Evolutionary conservation across 129 eudicot species (phyloP), one percentile per base, ranked within the genome.

Genomic region (Gnaphalium uliginosum): DNA sequence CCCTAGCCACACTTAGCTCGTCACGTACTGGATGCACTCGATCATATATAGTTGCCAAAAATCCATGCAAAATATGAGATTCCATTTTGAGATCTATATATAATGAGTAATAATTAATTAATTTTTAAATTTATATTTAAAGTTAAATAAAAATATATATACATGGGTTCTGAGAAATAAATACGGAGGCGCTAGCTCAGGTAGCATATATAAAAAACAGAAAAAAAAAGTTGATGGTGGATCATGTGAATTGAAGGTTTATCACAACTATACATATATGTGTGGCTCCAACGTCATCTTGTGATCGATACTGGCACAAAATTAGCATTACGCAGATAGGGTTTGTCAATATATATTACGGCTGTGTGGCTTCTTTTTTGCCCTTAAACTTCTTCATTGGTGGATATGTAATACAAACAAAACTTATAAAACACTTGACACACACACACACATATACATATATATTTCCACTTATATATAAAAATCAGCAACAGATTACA

Each of bases 301-400:
- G 76, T 67, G 61, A 27, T 72, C 68, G 68, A 18, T 62, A 60
- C 76, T 81, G 84, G 77, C 80, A 72, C 68, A 79, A 15, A 61
- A 50, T 79, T 71, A 75, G 43, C 41, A 53, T 62, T 75, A 76
- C 56, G 68, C 77, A 81, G 81, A 81, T 81, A 81, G 85, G 84
- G 85, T 81, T 75, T 81, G 81, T 76, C 77, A 69, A 60, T 50
- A 81, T 81, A 74, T 80, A 81, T 80, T 76, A 69, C 65, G 81
- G 65, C 51, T 48, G 81, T 66, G 78, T 76, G 77, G 81, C 76
- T 74, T 81, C 83, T 86, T 83, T 72, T 81, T 86, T 91, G 85
- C 87, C 74, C 70, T 58, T 69, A 68, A 82, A 72, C 66, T 87
- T 77, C 72, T 56, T 85, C 82, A 72, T 82, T 80, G 79, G 83